phyloP scores from a whole-genome alignment of 1,284 basidiomycete species.

The Moesziomyces aphidis region DNA sequence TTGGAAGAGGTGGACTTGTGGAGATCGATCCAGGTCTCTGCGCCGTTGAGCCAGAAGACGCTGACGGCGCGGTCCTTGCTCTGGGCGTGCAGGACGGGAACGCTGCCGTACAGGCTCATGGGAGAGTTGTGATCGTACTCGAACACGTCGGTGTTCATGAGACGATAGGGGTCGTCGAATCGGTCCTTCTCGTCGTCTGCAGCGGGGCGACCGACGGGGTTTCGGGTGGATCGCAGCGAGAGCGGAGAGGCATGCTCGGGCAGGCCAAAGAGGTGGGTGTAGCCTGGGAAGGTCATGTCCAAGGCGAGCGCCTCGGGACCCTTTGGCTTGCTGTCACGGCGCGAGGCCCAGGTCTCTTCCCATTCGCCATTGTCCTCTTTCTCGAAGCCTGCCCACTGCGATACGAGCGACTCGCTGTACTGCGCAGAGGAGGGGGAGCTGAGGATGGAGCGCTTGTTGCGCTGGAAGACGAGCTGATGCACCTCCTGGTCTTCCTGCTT shows the following conservation, averaged over 20 bases:
- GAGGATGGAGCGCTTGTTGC: slow-evolving; percentile 48
- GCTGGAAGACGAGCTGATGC: slow-evolving; percentile 52
- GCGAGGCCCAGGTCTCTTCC: slow-evolving; percentile 87
- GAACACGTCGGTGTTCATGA: slow-evolving; percentile 97
- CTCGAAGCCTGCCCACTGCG: slow-evolving; percentile 64
- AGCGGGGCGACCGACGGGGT: slow-evolving; percentile 35
- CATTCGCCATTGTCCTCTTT: slow-evolving; percentile 78
- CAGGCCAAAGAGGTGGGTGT: slow-evolving; percentile 90
- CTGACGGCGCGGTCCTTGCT: slow-evolving; percentile 79
- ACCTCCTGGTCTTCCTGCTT: slow-evolving; percentile 45
- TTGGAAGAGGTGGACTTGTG: slow-evolving; percentile 65
- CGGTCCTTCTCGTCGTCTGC: slow-evolving; percentile 56
- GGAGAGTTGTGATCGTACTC: slow-evolving; percentile 92
- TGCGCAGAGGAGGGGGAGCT: slow-evolving; percentile 20
- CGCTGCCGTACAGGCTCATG: slow-evolving; percentile 78
- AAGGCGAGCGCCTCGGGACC: slow-evolving; percentile 95
- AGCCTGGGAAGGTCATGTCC: slow-evolving; percentile 92
- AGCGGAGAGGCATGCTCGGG: slow-evolving; percentile 95
- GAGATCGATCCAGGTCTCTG: slow-evolving; percentile 96
- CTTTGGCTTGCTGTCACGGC: slow-evolving; percentile 94
- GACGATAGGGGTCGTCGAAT: slow-evolving; percentile 83
- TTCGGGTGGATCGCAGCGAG: slow-evolving; percentile 75
- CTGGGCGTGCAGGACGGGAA: slow-evolving; percentile 94
- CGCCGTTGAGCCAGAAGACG: slow-evolving; percentile 88
- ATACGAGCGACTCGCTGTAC: slow-evolving; percentile 35